Conservation (phyloP, 768 basidiomycete species). For the Suillus subluteus region DNA sequence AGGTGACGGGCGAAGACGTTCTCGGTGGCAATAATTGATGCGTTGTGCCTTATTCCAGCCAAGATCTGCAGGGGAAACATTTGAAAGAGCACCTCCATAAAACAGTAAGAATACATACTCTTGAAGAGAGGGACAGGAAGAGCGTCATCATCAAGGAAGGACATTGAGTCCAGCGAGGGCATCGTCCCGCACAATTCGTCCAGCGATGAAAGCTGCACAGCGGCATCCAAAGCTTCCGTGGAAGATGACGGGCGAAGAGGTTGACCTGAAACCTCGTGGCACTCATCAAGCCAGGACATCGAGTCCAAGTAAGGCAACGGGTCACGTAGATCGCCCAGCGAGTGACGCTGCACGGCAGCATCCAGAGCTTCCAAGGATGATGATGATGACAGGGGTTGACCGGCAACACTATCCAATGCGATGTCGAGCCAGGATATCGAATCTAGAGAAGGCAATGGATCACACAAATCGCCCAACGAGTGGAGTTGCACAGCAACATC, state of each 20-base stretch:
- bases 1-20: background rate
- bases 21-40: background rate
- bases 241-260: background rate
- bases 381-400: background rate
- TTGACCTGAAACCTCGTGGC: background rate
- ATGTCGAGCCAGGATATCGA: background rate
- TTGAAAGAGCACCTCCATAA: background rate
- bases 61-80: background rate
- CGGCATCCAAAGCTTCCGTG: constrained; percentile 1
- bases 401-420: background rate
- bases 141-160: background rate
- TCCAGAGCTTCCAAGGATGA: background rate
- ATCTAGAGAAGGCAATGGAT: background rate
- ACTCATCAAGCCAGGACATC: constrained; percentile 6
- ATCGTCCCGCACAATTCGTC: background rate
- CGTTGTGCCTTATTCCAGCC: background rate
- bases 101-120: background rate
- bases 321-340: background rate
- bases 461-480: background rate
- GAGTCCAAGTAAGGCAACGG: background rate
- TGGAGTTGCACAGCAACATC: background rate
- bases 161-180: background rate
- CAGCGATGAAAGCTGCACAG: constrained; percentile 3
- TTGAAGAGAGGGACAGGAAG: background rate
- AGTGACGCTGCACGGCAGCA: background rate